These are phyloP conservation scores for Selaginella moellendorffii DNA, from an alignment of 75 land plant species.

Conservation along the genomic window DNA sequence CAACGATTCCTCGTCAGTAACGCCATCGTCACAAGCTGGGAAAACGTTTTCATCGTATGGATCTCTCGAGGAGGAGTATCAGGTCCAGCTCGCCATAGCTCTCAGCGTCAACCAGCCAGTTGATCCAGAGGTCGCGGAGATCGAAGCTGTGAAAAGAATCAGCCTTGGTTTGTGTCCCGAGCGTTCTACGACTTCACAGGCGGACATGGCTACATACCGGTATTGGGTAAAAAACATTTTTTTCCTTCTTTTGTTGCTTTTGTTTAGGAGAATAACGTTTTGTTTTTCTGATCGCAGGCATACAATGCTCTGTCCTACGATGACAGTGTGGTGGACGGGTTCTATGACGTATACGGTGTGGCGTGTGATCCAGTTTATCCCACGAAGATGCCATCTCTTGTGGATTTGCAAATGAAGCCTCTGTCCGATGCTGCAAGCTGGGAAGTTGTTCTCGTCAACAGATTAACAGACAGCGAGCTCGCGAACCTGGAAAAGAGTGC, in stretches of 20 bases:
- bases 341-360: conserved; percentile 70
- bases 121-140: conserved; percentile 75
- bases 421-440: conserved; percentile 27
- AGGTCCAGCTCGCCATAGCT: conserved; percentile 70
- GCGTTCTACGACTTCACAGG: conserved; percentile 30
- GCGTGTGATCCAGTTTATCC: conserved; percentile 20
- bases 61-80: conserved; percentile 52
- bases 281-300: conserved; percentile 29
- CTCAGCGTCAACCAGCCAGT: conserved; percentile 30
- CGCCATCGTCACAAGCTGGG: too few species aligned
- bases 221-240: conserved; percentile 90
- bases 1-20: too few species aligned
- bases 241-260: too few species aligned
- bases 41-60: not conserved
- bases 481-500: conserved; percentile 42
- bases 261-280: not conserved
- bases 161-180: conserved; percentile 52
- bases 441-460: conserved; percentile 62
- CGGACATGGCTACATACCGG: conserved; percentile 60
- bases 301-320: conserved; percentile 57
- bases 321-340: conserved; percentile 67
- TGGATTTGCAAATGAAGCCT: conserved; percentile 48
- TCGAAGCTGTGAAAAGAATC: conserved; percentile 61
- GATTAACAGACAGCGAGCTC: conserved; percentile 37
- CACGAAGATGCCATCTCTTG: conserved; percentile 50